Evolutionary conservation across 2,329 filamentous ascomycete species (phyloP).

Genomic region (Cercospora sp.): DNA sequence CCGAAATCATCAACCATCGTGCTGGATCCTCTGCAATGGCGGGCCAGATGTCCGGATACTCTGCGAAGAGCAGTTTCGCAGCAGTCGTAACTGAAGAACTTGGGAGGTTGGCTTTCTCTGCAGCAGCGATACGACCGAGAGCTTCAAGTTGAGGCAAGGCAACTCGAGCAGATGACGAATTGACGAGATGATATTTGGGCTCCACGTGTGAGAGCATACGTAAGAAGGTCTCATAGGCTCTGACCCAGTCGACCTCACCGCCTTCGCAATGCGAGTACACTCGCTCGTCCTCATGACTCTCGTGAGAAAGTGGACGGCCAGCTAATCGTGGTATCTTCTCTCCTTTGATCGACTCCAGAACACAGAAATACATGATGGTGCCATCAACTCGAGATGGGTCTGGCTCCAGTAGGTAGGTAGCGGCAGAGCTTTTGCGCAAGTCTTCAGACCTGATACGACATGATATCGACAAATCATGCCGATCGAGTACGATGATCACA

Average conservation of each 20-base stretch:
- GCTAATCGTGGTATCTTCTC: background rate
- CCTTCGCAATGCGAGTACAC: background rate
- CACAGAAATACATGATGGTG: conserved; percentile 2
- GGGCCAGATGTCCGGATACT: conserved; percentile 34
- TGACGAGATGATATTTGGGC: conserved; percentile 27
- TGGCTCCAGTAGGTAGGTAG: background rate
- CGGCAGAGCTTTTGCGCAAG: background rate
- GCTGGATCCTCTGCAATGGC: conserved; percentile 39
- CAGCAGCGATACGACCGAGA: conserved; percentile 36
- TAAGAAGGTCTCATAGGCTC: conserved; percentile 29
- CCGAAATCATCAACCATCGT: conserved; percentile 39
- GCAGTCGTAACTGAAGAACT: conserved; percentile 26
- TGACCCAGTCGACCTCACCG: conserved; percentile 19
- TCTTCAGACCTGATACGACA: conserved; percentile 14
- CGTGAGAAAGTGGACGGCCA: background rate
- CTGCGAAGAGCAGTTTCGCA: conserved; percentile 26
- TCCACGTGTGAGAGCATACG: conserved; percentile 37
- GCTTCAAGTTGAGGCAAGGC: conserved; percentile 35
- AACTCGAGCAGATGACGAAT: conserved; percentile 22
- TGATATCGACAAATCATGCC: conserved; percentile 1
- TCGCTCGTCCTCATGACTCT: background rate
- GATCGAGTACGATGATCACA: background rate
- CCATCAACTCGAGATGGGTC: background rate
- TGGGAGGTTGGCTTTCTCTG: conserved; percentile 29
- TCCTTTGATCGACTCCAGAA: background rate